phyloP scores from a whole-genome alignment of 148 eudicot species.

The Chenopodium suecicum region DNA sequence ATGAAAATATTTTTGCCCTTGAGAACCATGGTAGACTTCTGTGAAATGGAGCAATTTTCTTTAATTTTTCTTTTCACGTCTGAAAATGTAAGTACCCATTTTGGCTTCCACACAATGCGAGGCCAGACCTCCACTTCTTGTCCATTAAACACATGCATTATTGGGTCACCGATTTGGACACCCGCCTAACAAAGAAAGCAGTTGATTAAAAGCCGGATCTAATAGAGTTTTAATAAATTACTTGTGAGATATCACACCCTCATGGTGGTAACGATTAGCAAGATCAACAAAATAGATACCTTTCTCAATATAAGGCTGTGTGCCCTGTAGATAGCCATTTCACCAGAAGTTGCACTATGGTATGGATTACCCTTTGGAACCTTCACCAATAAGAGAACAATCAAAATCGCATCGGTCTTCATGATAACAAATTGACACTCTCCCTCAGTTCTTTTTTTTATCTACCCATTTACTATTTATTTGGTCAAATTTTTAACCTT shows the following conservation, averaged over 20 bases:
- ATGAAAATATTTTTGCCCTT: conserved; percentile 59
- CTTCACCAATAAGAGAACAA: conserved; percentile 32
- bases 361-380: conserved; percentile 97
- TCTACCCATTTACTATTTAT: too few species aligned
- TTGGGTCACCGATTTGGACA: conserved; percentile 68
- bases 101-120: conserved; percentile 85
- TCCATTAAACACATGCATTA: conserved; percentile 55
- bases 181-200: conserved; percentile 59
- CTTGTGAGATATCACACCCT: too few species aligned
- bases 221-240: background rate
- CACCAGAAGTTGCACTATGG: conserved; percentile 99
- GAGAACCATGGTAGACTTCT: conserved; percentile 75
- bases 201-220: background rate
- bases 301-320: conserved; percentile 76
- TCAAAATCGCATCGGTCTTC: background rate
- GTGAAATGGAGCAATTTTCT: conserved; percentile 60
- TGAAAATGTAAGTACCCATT: conserved; percentile 78
- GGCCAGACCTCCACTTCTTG: conserved; percentile 98
- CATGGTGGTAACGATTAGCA: background rate
- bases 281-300: conserved; percentile 38
- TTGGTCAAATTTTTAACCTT: too few species aligned
- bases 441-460: too few species aligned
- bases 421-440: background rate
- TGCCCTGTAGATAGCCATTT: conserved; percentile 82
- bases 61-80: conserved; percentile 65